These are phyloP conservation scores for Nematodospora anomalae DNA, from an alignment of 1,139 yeast species.

Conservation along the genomic window DNA sequence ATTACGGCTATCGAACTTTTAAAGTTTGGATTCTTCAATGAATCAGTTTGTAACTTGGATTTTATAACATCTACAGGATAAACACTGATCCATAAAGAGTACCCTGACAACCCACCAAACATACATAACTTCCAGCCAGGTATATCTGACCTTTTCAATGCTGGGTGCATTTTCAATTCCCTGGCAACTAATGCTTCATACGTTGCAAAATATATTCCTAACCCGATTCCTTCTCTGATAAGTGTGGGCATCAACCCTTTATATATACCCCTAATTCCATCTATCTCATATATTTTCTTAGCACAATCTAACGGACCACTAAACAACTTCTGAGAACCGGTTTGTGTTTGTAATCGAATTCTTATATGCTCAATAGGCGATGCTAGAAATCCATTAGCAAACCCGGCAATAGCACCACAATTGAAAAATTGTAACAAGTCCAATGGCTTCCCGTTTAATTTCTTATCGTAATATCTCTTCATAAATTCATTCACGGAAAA, in stretches of 20 bases:
- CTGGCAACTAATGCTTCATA: constrained; percentile 80
- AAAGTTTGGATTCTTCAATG: constrained; percentile 50
- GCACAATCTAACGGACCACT: constrained; percentile 83
- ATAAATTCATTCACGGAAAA: constrained; percentile 87
- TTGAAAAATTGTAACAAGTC: constrained; percentile 62
- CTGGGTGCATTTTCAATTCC: constrained; percentile 43
- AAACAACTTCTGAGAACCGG: constrained; percentile 47
- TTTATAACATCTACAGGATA: constrained; percentile 88
- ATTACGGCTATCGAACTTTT: constrained; percentile 56
- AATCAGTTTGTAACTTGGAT: constrained; percentile 84
- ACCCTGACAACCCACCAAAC: constrained; percentile 86
- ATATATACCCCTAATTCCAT: constrained; percentile 64
- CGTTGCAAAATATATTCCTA: constrained; percentile 85
- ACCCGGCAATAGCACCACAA: constrained; percentile 87
- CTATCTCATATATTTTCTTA: constrained; percentile 51
- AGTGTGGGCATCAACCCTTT: constrained; percentile 81
- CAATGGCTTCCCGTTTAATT: constrained; percentile 41
- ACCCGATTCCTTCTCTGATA: constrained; percentile 80
- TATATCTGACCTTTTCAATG: constrained; percentile 58
- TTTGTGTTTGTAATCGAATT: constrained; percentile 85
- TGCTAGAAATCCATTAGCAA: constrained; percentile 84
- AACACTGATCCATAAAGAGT: constrained; percentile 75
- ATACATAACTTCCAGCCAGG: constrained; percentile 84
- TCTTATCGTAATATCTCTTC: constrained; percentile 68
- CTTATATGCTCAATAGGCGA: constrained; percentile 93